A percentile compares a stretch with the other conserved stretches of the same genome.
Conservation (phyloP, 192 early-diverging fungal species). For the Linnemannia schmuckeri region DNA sequence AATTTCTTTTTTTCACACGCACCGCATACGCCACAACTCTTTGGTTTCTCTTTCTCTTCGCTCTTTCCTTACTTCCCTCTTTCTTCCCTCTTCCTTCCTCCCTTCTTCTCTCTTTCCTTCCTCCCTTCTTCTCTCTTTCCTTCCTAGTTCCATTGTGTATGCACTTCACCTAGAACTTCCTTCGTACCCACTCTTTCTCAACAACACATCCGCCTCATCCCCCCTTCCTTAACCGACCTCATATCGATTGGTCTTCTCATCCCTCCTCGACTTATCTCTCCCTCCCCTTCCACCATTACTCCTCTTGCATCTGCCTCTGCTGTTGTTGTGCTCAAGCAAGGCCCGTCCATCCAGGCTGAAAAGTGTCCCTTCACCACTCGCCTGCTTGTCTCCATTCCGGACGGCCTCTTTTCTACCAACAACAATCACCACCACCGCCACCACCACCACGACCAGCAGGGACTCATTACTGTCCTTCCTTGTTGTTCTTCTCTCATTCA, state of each 20-base stretch:
- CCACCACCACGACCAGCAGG: neutral
- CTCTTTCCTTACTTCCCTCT: neutral
- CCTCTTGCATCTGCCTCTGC: neutral
- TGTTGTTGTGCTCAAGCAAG: constrained; percentile 27
- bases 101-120: neutral
- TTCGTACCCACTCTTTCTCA: neutral
- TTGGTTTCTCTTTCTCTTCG: neutral
- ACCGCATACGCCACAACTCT: neutral
- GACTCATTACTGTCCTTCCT: no score
- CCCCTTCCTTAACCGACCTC: neutral
- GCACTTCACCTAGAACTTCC: neutral
- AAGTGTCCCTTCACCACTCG: neutral
- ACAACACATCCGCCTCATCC: neutral
- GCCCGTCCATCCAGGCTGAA: constrained; percentile 27
- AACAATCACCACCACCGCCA: neutral
- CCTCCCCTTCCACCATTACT: constrained; percentile 4
- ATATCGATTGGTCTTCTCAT: neutral
- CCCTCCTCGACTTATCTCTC: neutral
- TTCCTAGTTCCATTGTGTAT: neutral
- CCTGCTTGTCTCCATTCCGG: constrained; percentile 19
- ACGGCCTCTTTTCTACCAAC: constrained; percentile 7
- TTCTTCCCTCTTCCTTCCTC: constrained; percentile 8
- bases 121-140: neutral
- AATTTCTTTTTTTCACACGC: constrained; percentile 7
- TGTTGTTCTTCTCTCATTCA: neutral